phyloP scores from a whole-genome alignment of 2,329 filamentous ascomycete genomes.

The Alternaria conjuncta region DNA sequence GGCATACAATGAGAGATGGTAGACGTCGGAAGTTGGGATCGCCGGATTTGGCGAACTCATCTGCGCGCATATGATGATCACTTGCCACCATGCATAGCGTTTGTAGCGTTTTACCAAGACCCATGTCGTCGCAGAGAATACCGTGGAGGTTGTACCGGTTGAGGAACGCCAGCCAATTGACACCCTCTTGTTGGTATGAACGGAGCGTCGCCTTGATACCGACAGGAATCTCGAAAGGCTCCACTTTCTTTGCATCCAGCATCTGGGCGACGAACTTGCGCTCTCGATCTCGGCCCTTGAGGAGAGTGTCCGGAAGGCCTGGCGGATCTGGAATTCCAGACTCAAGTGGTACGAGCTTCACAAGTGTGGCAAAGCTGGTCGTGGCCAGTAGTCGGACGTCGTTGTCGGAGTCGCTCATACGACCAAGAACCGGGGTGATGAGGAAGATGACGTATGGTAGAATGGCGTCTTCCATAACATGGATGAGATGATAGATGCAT shows the following conservation, averaged over 20 bases:
- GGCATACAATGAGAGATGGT: slow-evolving; percentile 93
- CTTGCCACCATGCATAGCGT: slow-evolving; percentile 98
- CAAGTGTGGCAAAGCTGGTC: slow-evolving; percentile 94
- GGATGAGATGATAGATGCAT: slow-evolving; percentile 94
- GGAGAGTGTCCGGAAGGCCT: slow-evolving; percentile 83
- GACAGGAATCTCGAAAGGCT: slow-evolving; percentile 90
- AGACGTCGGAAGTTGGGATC: slow-evolving; percentile 78
- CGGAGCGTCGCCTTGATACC: slow-evolving; percentile 96
- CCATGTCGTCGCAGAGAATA: slow-evolving; percentile 99
- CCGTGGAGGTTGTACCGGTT: slow-evolving; percentile 98
- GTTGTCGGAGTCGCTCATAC: slow-evolving; percentile 98
- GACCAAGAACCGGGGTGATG: slow-evolving; percentile 92
- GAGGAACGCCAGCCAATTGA: slow-evolving; percentile 98
- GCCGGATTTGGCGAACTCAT: slow-evolving; percentile 85
- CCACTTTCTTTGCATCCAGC: slow-evolving; percentile 95
- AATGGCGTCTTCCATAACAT: slow-evolving; percentile 96
- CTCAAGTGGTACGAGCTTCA: slow-evolving; percentile 95
- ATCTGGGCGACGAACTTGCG: slow-evolving; percentile 97
- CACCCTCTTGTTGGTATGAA: slow-evolving; percentile 97
- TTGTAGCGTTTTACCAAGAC: slow-evolving; percentile 95
- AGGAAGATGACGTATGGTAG: slow-evolving; percentile 98
- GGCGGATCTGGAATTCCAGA: slow-evolving; percentile 97
- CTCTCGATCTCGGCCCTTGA: slow-evolving; percentile 90
- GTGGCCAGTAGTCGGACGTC: slow-evolving; percentile 94
- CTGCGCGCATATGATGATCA: slow-evolving; percentile 90